phyloP scores from a whole-genome alignment of 1,284 basidiomycete species.

The Marasmius tenuissimus region DNA sequence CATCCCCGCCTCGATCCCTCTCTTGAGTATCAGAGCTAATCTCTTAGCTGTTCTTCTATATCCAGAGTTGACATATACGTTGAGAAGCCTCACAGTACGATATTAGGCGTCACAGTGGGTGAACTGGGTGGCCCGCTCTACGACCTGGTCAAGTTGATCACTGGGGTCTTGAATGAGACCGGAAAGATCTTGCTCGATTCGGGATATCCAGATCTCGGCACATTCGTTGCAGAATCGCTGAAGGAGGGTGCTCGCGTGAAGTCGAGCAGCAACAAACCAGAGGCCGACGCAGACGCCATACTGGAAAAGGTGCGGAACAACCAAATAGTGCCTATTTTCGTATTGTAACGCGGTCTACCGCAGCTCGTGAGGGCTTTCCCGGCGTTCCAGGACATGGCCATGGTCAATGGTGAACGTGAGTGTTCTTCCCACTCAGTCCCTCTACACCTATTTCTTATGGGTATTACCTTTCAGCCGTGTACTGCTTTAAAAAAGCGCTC shows the following conservation, averaged over 20 bases:
- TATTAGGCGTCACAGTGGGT: slow-evolving; percentile 75
- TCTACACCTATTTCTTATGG: background rate
- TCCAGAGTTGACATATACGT: slow-evolving; percentile 57
- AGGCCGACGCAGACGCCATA: slow-evolving; percentile 53
- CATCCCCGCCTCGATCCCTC: background rate
- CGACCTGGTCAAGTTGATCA: slow-evolving; percentile 71
- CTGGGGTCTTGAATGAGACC: slow-evolving; percentile 67
- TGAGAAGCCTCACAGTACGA: slow-evolving; percentile 68
- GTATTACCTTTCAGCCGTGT: slow-evolving; percentile 54
- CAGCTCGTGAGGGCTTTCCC: slow-evolving; percentile 76
- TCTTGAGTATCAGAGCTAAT: background rate
- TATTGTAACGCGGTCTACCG: slow-evolving; percentile 15
- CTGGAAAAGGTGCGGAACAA: slow-evolving; percentile 56
- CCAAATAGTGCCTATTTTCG: slow-evolving; percentile 7
- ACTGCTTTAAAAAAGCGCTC: slow-evolving; percentile 87
- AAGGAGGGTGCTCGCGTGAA: slow-evolving; percentile 47
- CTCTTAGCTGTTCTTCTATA: background rate
- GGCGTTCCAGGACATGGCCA: slow-evolving; percentile 72
- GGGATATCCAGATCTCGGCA: slow-evolving; percentile 71
- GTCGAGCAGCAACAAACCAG: slow-evolving; percentile 29
- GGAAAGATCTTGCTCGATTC: slow-evolving; percentile 61
- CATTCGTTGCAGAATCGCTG: slow-evolving; percentile 69
- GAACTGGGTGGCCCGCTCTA: slow-evolving; percentile 73
- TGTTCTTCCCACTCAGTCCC: slow-evolving; percentile 26
- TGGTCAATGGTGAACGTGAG: slow-evolving; percentile 60